Conservation (phyloP, 2,329 filamentous ascomycete genomes). For the Arthroderma sp. region DNA sequence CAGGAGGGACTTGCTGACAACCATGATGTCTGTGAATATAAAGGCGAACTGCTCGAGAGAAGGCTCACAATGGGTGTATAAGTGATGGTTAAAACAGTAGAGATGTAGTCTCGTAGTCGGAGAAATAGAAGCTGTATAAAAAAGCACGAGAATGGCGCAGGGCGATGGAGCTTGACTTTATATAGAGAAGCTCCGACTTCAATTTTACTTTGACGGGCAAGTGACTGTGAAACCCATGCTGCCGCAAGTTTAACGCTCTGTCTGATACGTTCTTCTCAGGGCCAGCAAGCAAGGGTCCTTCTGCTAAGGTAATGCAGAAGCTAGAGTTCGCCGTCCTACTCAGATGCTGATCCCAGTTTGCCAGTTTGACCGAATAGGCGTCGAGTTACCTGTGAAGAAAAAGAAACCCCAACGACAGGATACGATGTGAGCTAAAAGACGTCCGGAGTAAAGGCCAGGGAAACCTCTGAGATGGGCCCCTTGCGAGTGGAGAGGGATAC, state of each 20-base stretch:
- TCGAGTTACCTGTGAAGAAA: neutral
- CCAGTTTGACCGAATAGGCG: neutral
- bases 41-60: neutral
- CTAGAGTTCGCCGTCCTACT: neutral
- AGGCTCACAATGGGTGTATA: neutral
- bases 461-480: neutral
- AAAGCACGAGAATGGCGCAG: neutral
- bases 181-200: neutral
- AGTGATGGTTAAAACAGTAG: neutral
- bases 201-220: neutral
- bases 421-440: neutral
- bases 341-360: neutral
- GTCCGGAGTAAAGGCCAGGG: too few species aligned
- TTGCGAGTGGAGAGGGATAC: neutral
- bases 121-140: neutral
- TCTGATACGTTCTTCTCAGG: neutral
- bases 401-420: neutral
- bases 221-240: constrained; percentile 1
- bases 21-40: neutral
- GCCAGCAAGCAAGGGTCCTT: neutral
- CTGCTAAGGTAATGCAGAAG: too few species aligned
- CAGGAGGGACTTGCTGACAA: constrained; percentile 2
- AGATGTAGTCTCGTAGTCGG: neutral
- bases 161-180: neutral
- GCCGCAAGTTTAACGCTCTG: neutral